Evolutionary conservation across 1,139 yeast genomes (phyloP).

Genomic region (Entelexis paramagnoliae): DNA sequence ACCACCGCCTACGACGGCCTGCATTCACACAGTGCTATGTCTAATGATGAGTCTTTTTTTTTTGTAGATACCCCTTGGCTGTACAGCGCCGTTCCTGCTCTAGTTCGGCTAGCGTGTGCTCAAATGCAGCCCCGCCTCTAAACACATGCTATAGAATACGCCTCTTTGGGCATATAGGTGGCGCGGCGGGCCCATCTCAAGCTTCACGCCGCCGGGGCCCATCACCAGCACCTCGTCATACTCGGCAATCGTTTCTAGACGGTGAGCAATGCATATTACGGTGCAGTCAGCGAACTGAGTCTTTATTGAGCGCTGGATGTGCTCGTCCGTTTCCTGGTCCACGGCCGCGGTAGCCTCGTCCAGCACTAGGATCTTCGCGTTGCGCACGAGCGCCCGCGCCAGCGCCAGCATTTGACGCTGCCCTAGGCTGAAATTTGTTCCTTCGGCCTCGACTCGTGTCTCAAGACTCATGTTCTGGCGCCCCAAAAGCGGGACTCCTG

Average conservation of each 20-base stretch:
- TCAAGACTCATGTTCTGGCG: slow-evolving; percentile 48
- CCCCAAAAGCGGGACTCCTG: slow-evolving; percentile 76
- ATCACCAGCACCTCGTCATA: slow-evolving; percentile 61
- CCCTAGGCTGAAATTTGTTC: slow-evolving; percentile 64
- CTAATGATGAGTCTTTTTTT: too few species aligned
- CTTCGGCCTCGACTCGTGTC: slow-evolving; percentile 51
- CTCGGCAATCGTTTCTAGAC: slow-evolving; percentile 72
- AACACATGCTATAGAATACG: too few species aligned
- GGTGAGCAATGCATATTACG: slow-evolving; percentile 70
- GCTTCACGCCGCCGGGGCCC: slow-evolving; percentile 48
- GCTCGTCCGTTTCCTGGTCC: slow-evolving; percentile 67
- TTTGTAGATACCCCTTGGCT: too few species aligned
- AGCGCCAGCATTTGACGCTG: slow-evolving; percentile 68
- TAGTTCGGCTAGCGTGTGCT: too few species aligned
- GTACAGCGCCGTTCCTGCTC: too few species aligned
- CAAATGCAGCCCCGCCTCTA: too few species aligned
- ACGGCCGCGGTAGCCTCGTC: slow-evolving; percentile 87
- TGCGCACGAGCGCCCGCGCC: slow-evolving; percentile 57
- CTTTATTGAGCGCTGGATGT: slow-evolving; percentile 65
- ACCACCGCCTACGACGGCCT: background rate
- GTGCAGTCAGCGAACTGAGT: slow-evolving; percentile 54
- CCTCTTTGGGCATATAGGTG: too few species aligned
- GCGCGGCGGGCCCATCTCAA: slow-evolving; percentile 48
- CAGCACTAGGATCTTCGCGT: slow-evolving; percentile 53
- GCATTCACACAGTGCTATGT: background rate